phyloP scores from a whole-genome alignment of 78 protist species.

The Isochrysis galbana region DNA sequence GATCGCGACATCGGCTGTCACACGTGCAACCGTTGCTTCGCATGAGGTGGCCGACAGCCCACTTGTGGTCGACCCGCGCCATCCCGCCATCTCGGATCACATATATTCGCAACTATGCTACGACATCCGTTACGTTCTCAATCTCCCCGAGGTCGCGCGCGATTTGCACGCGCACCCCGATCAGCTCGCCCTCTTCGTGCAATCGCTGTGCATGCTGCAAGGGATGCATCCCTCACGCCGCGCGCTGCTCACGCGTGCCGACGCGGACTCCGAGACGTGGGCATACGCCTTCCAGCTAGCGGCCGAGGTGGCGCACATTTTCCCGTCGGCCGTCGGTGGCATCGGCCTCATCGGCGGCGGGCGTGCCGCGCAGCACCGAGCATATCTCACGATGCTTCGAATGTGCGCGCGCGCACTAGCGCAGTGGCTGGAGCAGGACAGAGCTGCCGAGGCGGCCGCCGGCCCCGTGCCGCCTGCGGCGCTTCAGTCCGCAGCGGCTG shows the following conservation, averaged over 20 bases:
- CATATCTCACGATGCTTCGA: too few species aligned
- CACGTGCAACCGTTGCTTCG: too few species aligned
- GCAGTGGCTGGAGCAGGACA: too few species aligned
- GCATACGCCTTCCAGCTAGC: background rate
- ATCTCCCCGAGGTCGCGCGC: background rate
- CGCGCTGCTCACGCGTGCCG: background rate
- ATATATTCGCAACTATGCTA: background rate
- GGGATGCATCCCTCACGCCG: background rate
- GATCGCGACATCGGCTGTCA: too few species aligned
- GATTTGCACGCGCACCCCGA: background rate
- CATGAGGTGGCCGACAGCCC: too few species aligned
- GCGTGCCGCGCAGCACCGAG: background rate
- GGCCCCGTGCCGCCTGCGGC: too few species aligned
- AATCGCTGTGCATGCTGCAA: background rate
- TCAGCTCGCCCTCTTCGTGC: background rate
- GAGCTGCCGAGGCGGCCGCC: too few species aligned
- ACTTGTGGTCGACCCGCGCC: too few species aligned
- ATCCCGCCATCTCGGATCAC: too few species aligned
- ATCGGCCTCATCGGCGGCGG: background rate
- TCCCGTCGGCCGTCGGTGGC: background rate
- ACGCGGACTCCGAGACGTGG: background rate
- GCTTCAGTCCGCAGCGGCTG: too few species aligned
- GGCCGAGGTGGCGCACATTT: background rate
- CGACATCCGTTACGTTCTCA: background rate
- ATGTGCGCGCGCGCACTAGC: too few species aligned